A percentile compares a stretch with the other conserved stretches of the same genome.
Conservation (phyloP, 371 early-diverging fungal genomes). For the Mucor indicus region DNA sequence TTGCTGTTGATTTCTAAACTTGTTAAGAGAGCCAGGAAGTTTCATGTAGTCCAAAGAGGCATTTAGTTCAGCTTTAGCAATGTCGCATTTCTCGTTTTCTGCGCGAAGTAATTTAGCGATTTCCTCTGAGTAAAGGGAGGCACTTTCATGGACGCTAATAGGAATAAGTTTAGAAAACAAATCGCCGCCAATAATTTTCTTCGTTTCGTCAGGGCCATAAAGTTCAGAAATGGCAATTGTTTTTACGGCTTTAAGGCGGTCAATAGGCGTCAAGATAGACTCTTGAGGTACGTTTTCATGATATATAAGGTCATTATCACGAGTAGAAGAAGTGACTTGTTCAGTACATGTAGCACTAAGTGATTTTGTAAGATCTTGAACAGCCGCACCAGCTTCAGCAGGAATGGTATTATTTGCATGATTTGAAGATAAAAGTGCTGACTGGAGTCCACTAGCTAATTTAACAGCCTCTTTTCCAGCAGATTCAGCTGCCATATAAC, state of each 20-base stretch:
- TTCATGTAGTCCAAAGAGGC: conserved; percentile 85
- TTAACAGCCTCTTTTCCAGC: conserved; percentile 83
- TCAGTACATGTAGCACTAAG: conserved; percentile 59
- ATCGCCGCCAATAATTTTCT: conserved; percentile 77
- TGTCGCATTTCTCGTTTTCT: conserved; percentile 72
- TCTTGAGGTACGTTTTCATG: conserved; percentile 84
- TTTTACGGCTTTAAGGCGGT: conserved; percentile 78
- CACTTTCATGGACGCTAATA: conserved; percentile 86
- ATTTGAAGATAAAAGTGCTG: conserved; percentile 41
- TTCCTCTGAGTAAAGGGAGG: conserved; percentile 92
- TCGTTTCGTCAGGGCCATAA: conserved; percentile 65
- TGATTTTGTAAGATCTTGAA: conserved; percentile 67
- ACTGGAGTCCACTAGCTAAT: conserved; percentile 61
- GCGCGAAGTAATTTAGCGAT: conserved; percentile 86
- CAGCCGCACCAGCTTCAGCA: conserved; percentile 56
- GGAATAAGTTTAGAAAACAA: conserved; percentile 89
- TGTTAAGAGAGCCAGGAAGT: conserved; percentile 71
- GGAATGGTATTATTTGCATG: conserved; percentile 39
- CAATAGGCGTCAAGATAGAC: conserved; percentile 76
- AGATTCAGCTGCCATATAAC: conserved; percentile 74
- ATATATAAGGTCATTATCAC: conserved; percentile 96
- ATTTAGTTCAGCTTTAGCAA: conserved; percentile 85
- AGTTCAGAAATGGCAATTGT: conserved; percentile 74
- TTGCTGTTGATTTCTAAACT: conserved; percentile 66
- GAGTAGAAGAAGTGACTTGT: conserved; percentile 53